Evolutionary conservation across 441 rosid genomes (phyloP).

Genomic region (Gossypium gossypioides): DNA sequence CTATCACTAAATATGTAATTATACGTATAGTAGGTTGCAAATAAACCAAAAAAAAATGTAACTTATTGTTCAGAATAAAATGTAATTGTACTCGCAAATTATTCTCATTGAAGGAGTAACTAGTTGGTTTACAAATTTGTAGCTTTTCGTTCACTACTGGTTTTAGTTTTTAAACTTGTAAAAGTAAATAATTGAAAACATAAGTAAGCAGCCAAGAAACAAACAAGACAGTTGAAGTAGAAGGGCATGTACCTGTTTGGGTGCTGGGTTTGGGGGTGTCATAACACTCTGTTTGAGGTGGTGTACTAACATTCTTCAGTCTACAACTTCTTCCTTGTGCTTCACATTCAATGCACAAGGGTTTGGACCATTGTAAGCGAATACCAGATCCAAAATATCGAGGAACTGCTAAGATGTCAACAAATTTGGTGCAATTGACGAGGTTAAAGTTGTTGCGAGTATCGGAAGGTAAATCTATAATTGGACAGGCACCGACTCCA

Average conservation of each 20-base stretch:
- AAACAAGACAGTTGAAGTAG: neutral
- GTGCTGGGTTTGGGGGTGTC: neutral
- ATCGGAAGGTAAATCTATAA: neutral
- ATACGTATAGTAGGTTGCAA: too few species aligned
- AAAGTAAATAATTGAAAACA: neutral
- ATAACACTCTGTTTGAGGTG: constrained; percentile 16
- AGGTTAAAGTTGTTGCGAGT: neutral
- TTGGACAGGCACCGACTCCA: neutral
- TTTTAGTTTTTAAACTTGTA: neutral
- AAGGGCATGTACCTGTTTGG: constrained; percentile 5
- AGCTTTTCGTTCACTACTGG: too few species aligned
- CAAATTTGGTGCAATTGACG: constrained; percentile 1
- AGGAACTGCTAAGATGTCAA: neutral
- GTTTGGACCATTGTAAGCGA: constrained; percentile 11
- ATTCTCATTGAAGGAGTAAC: too few species aligned
- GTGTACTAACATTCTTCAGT: neutral
- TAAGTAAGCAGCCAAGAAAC: neutral
- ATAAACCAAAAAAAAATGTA: too few species aligned
- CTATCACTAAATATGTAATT: too few species aligned
- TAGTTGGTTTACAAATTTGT: too few species aligned
- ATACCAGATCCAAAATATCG: neutral
- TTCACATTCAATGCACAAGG: constrained; percentile 16
- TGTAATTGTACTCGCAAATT: too few species aligned
- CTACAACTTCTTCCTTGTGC: constrained; percentile 7
- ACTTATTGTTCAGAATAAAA: too few species aligned